These are phyloP conservation scores for Lactuca saligna DNA, from an alignment of 129 eudicot genomes.

Conservation along the genomic window DNA sequence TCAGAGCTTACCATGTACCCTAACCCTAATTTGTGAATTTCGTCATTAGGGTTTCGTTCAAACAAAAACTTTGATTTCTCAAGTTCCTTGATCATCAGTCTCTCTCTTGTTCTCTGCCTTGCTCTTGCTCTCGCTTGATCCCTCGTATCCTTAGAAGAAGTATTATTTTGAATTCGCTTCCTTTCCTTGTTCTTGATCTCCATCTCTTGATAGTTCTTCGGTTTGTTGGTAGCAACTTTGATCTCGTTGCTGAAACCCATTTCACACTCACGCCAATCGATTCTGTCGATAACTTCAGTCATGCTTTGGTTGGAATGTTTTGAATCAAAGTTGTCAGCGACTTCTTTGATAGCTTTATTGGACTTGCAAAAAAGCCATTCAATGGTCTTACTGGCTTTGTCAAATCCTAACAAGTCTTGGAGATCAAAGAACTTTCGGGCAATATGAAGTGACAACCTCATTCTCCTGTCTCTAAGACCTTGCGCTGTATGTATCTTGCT, in stretches of 20 bases:
- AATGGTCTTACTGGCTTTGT: constrained; percentile 60
- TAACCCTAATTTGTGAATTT: constrained; percentile 32
- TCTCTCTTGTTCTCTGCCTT: constrained; percentile 50
- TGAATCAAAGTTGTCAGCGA: constrained; percentile 24
- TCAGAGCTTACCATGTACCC: constrained; percentile 31
- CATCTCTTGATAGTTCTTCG: constrained; percentile 12
- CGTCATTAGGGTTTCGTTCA: constrained; percentile 19
- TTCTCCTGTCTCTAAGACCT: constrained; percentile 59
- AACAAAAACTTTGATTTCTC: constrained; percentile 14
- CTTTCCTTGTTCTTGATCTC: constrained; percentile 21
- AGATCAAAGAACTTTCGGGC: constrained; percentile 68
- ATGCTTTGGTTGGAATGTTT: constrained; percentile 18
- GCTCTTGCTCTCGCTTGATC: constrained; percentile 62
- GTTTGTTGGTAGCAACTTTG: constrained; percentile 11
- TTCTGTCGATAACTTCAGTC: constrained; percentile 2
- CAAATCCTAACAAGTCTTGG: constrained; percentile 64
- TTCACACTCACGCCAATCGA: not conserved
- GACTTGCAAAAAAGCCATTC: constrained; percentile 69
- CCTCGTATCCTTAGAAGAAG: constrained; percentile 28
- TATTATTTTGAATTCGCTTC: constrained; percentile 9
- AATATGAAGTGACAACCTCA: constrained; percentile 57
- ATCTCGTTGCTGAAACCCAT: not conserved
- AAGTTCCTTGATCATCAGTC: constrained; percentile 35
- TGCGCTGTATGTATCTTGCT: constrained; percentile 63
- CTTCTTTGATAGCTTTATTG: constrained; percentile 48